Evolutionary conservation across 192 early-diverging fungal species (phyloP), one percentile per base, ranked within the genome.

Genomic region (Coemansia pectinata): DNA sequence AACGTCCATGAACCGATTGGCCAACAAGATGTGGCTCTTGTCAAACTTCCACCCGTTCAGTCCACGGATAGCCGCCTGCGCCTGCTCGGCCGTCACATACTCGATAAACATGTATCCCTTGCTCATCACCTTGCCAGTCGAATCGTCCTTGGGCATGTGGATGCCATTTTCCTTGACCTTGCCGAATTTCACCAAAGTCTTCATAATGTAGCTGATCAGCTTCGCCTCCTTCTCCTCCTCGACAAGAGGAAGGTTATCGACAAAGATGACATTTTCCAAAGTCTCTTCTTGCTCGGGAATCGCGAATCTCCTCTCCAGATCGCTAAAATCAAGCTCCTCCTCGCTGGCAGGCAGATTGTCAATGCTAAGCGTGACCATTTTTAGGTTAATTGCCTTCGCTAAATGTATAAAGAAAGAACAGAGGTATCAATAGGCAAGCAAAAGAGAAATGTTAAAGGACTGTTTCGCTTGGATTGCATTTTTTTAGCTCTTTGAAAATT

Each of bases 81-180:
- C 97, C 69, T 93, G 86, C 73, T 94, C 93, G 4, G 90, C 77
- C 42, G 91, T 92, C 78, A 93, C 92, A 70, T 95, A 96, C 78
- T 98, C 94, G 63, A 99, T 86, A 73, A 99, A 99, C 67, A 95
- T 83, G 86, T 90, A 97, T 33, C 96, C 97, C 77, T 96, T 97
- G 75, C 89, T 88, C 74, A 79, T 85, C 45, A 72, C 79, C 79
- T 90, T 89, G 65, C 90, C 92, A 23, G 87, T 87, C 6, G 81
- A 83, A 42, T 71, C 67, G 53, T 91, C 90, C 87, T 87, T 90
- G 53, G 97, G 97, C 95, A 99, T 97, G 72, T 88, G 83, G 47
- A 96, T 81, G 38, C 93, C 94, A 67, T 89, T 81, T 25, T 92
- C 90, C 74, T 94, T 92, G 85, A 97, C 90, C 52, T 85, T 78